phyloP scores from a whole-genome alignment of 805 yeast genomes.

The Candida lessepsii region DNA sequence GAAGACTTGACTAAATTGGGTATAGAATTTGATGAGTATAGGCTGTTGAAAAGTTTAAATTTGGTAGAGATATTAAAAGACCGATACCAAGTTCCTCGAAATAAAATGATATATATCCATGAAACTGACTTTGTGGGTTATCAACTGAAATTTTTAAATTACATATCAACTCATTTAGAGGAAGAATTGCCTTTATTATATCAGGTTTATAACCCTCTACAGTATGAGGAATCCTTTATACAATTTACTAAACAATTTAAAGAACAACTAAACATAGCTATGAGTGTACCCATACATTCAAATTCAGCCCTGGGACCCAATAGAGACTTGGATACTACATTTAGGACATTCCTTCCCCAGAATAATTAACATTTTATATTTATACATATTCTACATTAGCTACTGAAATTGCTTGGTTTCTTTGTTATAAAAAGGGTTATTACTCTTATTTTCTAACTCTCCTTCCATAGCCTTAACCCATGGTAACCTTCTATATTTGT shows the following conservation, averaged over 20 bases:
- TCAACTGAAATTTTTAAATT: conserved; percentile 12
- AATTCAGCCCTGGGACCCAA: too few relatives aligned
- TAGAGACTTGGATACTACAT: too few relatives aligned
- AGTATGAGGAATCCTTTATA: neutral
- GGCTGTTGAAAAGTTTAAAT: neutral
- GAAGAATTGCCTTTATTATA: conserved; percentile 6
- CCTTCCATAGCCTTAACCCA: conserved; percentile 55
- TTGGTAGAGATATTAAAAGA: neutral
- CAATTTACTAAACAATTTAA: neutral
- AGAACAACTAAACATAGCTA: neutral
- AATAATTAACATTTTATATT: neutral
- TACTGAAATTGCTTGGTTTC: conserved; percentile 10
- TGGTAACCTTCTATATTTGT: conserved; percentile 55
- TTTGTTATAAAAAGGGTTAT: conserved; percentile 11
- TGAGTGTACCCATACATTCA: too few relatives aligned
- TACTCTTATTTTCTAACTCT: conserved; percentile 10
- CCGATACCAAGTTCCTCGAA: conserved; percentile 8
- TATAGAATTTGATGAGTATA: conserved; percentile 13
- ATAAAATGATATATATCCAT: conserved; percentile 10
- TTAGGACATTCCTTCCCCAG: too few relatives aligned
- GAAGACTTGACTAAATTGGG: conserved; percentile 6
- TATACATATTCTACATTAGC: conserved; percentile 1
- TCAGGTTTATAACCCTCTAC: conserved; percentile 2
- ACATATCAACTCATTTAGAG: neutral
- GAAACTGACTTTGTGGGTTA: conserved; percentile 16